Conservation (phyloP, 441 rosid genomes). For the Mallotus japonicus region DNA sequence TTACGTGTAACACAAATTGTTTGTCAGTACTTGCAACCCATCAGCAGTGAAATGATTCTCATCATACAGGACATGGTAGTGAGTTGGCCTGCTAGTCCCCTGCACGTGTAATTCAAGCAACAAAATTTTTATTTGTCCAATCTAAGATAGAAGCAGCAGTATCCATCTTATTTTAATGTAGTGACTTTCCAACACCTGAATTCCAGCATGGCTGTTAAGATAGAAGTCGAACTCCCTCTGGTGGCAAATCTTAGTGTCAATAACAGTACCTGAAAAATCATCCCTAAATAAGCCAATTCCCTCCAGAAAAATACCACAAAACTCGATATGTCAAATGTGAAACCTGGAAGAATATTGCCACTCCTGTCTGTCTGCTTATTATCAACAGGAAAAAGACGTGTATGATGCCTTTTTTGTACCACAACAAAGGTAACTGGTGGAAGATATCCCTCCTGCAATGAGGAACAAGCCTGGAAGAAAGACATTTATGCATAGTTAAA, state of each 20-base stretch:
- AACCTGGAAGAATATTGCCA: constrained; percentile 80
- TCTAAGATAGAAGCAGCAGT: neutral
- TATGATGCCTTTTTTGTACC: constrained; percentile 86
- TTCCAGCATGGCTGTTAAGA: constrained; percentile 77
- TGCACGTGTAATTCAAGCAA: constrained; percentile 12
- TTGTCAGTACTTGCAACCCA: constrained; percentile 54
- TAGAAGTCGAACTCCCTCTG: constrained; percentile 70
- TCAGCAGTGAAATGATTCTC: constrained; percentile 64
- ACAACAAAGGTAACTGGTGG: constrained; percentile 79
- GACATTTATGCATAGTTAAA: neutral
- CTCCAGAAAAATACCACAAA: neutral
- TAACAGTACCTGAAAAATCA: constrained; percentile 66
- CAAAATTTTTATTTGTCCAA: neutral
- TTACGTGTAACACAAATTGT: constrained; percentile 79
- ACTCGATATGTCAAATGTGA: neutral
- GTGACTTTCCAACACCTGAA: constrained; percentile 40
- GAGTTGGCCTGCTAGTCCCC: constrained; percentile 83
- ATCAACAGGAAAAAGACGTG: constrained; percentile 63
- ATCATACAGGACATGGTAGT: constrained; percentile 70
- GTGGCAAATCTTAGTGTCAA: constrained; percentile 71
- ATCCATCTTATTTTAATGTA: neutral
- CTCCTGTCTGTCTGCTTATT: constrained; percentile 43
- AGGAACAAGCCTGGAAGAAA: constrained; percentile 57
- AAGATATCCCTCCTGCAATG: constrained; percentile 51
- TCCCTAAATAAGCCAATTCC: neutral